These are phyloP conservation scores for Fusarium mangiferae DNA, from an alignment of 2,329 filamentous ascomycete genomes.

Conservation along the genomic window DNA sequence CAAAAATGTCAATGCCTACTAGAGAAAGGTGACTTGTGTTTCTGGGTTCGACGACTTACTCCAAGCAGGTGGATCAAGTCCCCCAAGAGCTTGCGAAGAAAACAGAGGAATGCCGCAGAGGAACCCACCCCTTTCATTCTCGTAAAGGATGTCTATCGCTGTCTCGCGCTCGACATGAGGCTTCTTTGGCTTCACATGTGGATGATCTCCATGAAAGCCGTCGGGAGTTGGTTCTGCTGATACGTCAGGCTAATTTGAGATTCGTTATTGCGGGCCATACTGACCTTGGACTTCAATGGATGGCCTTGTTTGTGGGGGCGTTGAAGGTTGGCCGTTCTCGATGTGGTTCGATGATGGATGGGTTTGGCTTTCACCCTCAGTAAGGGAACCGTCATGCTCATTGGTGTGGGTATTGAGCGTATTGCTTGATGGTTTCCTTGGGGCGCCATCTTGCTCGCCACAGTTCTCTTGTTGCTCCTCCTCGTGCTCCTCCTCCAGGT, in stretches of 20 bases:
- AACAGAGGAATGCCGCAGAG: constrained; percentile 92
- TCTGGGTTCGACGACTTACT: constrained; percentile 51
- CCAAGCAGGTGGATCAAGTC: constrained; percentile 88
- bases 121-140: constrained; percentile 93
- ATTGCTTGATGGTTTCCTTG: constrained; percentile 17
- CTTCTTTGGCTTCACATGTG: constrained; percentile 51
- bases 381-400: constrained; percentile 21
- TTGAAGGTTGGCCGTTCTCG: constrained; percentile 19
- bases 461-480: background rate
- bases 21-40: background rate
- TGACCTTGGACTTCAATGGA: constrained; percentile 50
- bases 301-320: constrained; percentile 41
- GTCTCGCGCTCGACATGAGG: constrained; percentile 57
- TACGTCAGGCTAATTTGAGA: constrained; percentile 14
- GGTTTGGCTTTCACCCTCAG: constrained; percentile 17
- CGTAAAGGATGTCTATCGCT: constrained; percentile 88
- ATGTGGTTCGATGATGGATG: background rate
- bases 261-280: background rate
- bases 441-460: constrained; percentile 3
- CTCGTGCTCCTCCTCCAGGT: constrained; percentile 29
- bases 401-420: constrained; percentile 5
- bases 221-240: constrained; percentile 47
- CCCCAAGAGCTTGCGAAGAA: constrained; percentile 83
- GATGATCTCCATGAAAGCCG: constrained; percentile 31
- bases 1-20: constrained; percentile 8